Evolutionary conservation across 2,329 filamentous ascomycete genomes (phyloP).

Genomic region (Apiospora saccharicola): DNA sequence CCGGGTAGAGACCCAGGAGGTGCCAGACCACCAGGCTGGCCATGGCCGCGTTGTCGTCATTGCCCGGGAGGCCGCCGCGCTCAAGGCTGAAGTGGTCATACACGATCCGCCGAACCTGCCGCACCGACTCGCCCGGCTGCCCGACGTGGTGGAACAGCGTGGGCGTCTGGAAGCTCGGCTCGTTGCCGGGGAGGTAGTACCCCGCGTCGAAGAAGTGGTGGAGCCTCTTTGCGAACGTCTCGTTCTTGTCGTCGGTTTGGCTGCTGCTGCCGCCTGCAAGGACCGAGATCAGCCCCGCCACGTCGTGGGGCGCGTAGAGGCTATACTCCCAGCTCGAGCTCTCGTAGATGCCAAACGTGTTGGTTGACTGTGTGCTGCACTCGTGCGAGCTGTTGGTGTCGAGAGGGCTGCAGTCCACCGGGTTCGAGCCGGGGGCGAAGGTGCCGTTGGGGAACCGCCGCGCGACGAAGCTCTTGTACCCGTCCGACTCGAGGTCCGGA

Average conservation of each 20-base stretch:
- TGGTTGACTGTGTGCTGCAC: conserved; percentile 23
- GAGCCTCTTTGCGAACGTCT: background rate
- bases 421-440: conserved; percentile 12
- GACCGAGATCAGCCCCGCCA: background rate
- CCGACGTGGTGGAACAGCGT: conserved; percentile 26
- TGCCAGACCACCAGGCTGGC: conserved; percentile 23
- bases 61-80: conserved; percentile 24
- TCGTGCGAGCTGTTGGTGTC: conserved; percentile 12
- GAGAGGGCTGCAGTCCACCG: conserved; percentile 10
- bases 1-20: conserved; percentile 14
- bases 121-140: conserved; percentile 23
- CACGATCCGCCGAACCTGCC: conserved; percentile 25
- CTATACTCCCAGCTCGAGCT: conserved; percentile 23
- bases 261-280: too few relatives aligned
- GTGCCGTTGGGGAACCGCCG: conserved; percentile 16
- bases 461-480: conserved; percentile 12
- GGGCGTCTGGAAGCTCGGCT: conserved; percentile 28
- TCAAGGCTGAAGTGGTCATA: conserved; percentile 30
- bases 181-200: conserved; percentile 25
- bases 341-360: conserved; percentile 18
- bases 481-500: conserved; percentile 11
- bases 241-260: background rate
- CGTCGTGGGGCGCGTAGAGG: conserved; percentile 21
- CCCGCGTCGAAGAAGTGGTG: conserved; percentile 23
- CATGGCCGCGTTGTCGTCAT: conserved; percentile 29